Evolutionary conservation across 2,329 filamentous ascomycete species (phyloP).

Genomic region (Botrytis byssoidea): DNA sequence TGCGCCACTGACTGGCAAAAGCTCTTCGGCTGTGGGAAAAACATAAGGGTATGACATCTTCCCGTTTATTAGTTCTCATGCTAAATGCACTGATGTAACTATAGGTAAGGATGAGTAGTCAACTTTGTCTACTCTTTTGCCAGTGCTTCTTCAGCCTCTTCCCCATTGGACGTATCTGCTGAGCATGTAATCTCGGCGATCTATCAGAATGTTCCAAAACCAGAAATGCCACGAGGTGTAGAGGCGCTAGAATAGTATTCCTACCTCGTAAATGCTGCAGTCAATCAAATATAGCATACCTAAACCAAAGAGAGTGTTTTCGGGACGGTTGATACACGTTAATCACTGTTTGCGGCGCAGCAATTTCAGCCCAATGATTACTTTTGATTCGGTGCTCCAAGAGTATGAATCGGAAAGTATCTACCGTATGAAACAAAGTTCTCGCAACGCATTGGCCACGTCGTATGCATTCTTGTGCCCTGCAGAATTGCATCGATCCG

Average conservation of each 20-base stretch:
- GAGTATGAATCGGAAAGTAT: neutral
- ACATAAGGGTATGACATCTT: neutral
- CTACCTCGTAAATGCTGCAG: neutral
- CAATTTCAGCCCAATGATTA: slow-evolving; percentile 14
- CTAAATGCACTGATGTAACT: slow-evolving; percentile 13
- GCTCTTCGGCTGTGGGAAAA: slow-evolving; percentile 16
- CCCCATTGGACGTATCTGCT: neutral
- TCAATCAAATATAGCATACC: neutral
- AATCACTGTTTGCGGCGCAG: neutral
- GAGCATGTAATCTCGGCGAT: slow-evolving; percentile 5
- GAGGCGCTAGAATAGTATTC: neutral
- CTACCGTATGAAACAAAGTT: slow-evolving; percentile 7
- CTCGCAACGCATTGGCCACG: slow-evolving; percentile 17
- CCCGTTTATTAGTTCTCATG: slow-evolving; percentile 17
- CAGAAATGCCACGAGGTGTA: slow-evolving; percentile 3
- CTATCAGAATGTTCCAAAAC: neutral
- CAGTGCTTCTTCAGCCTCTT: slow-evolving; percentile 3
- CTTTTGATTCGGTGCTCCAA: slow-evolving; percentile 1
- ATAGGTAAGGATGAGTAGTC: slow-evolving; percentile 11
- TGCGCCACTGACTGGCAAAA: slow-evolving; percentile 20
- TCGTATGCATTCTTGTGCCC: slow-evolving; percentile 11
- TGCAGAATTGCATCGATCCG: slow-evolving; percentile 5
- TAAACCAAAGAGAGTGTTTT: neutral
- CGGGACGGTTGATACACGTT: neutral
- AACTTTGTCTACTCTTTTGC: slow-evolving; percentile 16